Evolutionary conservation across 768 basidiomycete genomes (phyloP).

Genomic region (Lentinus tigrinus): DNA sequence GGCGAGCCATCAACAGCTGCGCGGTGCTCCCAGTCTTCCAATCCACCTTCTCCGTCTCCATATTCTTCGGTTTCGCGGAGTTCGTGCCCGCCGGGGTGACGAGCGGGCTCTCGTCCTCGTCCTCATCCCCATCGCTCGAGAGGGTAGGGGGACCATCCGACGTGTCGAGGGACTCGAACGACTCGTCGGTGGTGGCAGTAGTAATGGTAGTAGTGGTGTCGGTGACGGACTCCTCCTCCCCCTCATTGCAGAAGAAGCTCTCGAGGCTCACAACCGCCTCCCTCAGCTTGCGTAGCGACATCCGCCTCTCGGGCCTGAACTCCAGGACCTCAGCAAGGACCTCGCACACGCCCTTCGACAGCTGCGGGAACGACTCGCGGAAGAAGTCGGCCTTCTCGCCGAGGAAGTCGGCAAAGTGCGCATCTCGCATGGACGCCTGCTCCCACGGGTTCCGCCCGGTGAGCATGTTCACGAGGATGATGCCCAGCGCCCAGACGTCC

Average conservation of each 20-base stretch:
- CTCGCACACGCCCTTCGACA: constrained; percentile 59
- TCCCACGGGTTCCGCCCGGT: constrained; percentile 49
- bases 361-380: constrained; percentile 63
- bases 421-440: constrained; percentile 31
- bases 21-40: not conserved
- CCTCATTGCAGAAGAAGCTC: constrained; percentile 22
- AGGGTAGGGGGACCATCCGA: not conserved
- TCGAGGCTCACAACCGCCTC: constrained; percentile 17
- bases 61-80: not conserved
- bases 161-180: not conserved
- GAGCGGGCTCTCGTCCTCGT: not conserved
- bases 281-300: constrained; percentile 17
- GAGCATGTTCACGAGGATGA: constrained; percentile 50
- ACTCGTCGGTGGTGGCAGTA: not conserved
- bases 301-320: constrained; percentile 12
- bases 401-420: constrained; percentile 4
- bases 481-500: constrained; percentile 31
- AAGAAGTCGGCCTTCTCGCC: constrained; percentile 34
- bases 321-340: constrained; percentile 31
- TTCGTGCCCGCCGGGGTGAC: not conserved
- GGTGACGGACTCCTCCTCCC: not conserved
- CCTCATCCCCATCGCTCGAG: not conserved
- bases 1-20: not conserved
- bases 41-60: not conserved
- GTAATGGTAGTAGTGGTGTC: too few relatives aligned